Evolutionary conservation across 139 green algal genomes (phyloP), one percentile per base, ranked within the genome.

Genomic region (Chlamydomonas incerta): DNA sequence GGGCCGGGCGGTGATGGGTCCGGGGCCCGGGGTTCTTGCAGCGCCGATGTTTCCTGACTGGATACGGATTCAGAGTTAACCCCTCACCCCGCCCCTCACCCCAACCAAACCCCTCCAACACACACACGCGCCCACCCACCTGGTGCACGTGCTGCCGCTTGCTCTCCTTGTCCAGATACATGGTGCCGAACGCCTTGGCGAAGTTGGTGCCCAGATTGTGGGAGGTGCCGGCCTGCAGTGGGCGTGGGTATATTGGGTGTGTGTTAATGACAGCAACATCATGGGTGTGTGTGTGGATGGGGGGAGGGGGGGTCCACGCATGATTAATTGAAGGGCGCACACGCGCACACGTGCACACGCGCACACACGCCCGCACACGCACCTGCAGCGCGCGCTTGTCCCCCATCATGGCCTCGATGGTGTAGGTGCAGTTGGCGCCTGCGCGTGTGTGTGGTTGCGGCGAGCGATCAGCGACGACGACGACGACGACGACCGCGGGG

Each of bases 341-440:
- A n/a, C n/a, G n/a, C n/a, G n/a, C n/a, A n/a, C n/a, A n/a, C n/a
- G n/a, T n/a, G n/a, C n/a, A n/a, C n/a, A n/a, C n/a, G n/a, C n/a
- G n/a, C n/a, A n/a, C n/a, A n/a, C n/a, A n/a, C n/a, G 6, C 8
- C 62, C 50, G 0, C 57, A 23, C 63, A 17, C 60, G 9, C 62
- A 83, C 77, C 77, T 98, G 95, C 89, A 95, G 93, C 26, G 98
- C 98, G 28, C 87, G 88, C 24, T 87, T 87, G 87, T 99, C 98
- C 3, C 96, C 95, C 98, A 99, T 99, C 98, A 99, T 99, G 18
- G 95, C 98, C 88, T 99, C 98, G 58, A 99, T 99, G 15, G 98
- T 99, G 91, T 98, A 99, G 2, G 98, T 99, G 50, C 71, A 73
- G 72, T 98, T 93, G 28, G 98, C 98, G 1, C 97, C 97, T 82